These are phyloP conservation scores for Penicilliopsis zonata DNA, from an alignment of 495 filamentous ascomycete species.

Conservation along the genomic window DNA sequence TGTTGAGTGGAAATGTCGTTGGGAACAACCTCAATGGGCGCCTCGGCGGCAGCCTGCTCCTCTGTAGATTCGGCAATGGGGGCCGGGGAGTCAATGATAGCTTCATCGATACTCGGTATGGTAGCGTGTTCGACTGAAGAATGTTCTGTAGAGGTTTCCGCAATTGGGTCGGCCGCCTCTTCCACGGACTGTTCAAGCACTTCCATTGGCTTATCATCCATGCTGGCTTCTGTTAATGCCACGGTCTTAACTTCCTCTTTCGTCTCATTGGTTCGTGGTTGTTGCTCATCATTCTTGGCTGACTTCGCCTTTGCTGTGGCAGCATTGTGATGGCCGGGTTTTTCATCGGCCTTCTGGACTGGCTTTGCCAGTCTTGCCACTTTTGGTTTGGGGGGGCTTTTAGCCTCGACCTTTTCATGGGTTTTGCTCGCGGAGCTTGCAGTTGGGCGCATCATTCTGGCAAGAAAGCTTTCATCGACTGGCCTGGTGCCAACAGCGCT, in stretches of 20 bases:
- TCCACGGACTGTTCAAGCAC: not conserved
- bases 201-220: slow-evolving; percentile 13
- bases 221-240: slow-evolving; percentile 7
- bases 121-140: slow-evolving; percentile 2
- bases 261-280: slow-evolving; percentile 6
- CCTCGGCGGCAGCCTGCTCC: not conserved
- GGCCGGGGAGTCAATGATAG: slow-evolving; percentile 1
- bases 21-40: not conserved
- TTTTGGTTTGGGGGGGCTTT: slow-evolving; percentile 22
- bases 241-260: slow-evolving; percentile 6
- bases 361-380: slow-evolving; percentile 6
- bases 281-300: slow-evolving; percentile 12
- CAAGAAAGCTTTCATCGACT: slow-evolving; percentile 68
- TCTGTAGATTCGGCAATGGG: not conserved
- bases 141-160: slow-evolving; percentile 1
- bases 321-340: slow-evolving; percentile 10
- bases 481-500: slow-evolving; percentile 31
- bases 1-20: no score
- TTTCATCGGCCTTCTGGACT: slow-evolving; percentile 14
- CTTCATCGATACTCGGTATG: slow-evolving; percentile 2
- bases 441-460: slow-evolving; percentile 88
- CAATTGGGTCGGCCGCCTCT: not conserved
- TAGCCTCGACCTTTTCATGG: slow-evolving; percentile 52
- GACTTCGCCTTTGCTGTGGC: slow-evolving; percentile 13
- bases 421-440: slow-evolving; percentile 66